Evolutionary conservation across 768 basidiomycete genomes (phyloP), one percentile per base, ranked within the genome.

Genomic region (Tricholoma terreum): DNA sequence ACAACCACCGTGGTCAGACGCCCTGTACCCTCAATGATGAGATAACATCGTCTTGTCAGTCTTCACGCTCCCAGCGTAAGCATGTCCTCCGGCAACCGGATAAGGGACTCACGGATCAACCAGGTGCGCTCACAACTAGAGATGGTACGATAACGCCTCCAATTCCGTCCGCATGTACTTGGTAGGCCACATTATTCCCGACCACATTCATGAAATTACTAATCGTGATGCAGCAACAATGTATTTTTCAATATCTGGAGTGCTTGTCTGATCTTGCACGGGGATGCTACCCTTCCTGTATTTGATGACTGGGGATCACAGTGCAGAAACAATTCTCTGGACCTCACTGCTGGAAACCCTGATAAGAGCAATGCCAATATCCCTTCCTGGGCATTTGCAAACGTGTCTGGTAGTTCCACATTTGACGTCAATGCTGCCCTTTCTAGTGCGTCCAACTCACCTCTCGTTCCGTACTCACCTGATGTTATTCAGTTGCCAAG

Each of bases 221-320:
- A 19, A 53, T 10, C 1, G 24, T 30, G 51, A 42, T 57, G 31
- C 45, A 76, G 75, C 59, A 74, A 71, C 31, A 67, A 63, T 35
- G 65, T 71, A 8, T 69, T 65, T 24, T 69, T 68, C 62, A 66
- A 69, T 35, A 24, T 70, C 11, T 70, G 66, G 66, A 63, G 60
- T 43, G 66, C 68, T 17, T 70, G 69, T 60, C 45, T 58, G 9
- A 17, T 46, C 17, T 49, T 57, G 17, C 33, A 56, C 17, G 57
- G 43, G 21, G 55, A 57, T 34, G 45, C 12, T 6, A 31, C 46
- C 3, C 59, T 42, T 33, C 61, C 57, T 40, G 31, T 27, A 0
- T 59, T 56, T 45, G 49, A 10, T 34, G 57, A 52, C 21, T 61
- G 58, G 64, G 53, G 8, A 17, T 8, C 52, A 21, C 19, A 35